Evolutionary conservation across 2,329 filamentous ascomycete genomes (phyloP), one percentile per base, ranked within the genome.

Genomic region (Shiraia bambusicola): DNA sequence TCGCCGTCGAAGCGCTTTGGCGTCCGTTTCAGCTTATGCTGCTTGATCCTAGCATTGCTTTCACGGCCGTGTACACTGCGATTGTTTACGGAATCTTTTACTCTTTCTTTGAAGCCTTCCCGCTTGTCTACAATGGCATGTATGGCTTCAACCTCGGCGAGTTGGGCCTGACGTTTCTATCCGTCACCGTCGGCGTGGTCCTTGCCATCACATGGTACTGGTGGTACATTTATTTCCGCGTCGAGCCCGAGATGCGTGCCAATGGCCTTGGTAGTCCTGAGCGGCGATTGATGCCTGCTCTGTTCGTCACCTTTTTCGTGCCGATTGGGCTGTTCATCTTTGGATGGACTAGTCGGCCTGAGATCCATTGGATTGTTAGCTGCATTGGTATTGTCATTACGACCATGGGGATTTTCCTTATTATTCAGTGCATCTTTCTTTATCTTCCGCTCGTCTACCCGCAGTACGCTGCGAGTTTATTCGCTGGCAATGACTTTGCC

Each of bases 21-120:
- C 14, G 84, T 86, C 90, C 89, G 1, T 87, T 95, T 70, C 86
- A 93, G 71, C 82, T 95, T 7, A 80, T 95, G 30, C 88, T 93
- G 59, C 72, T 81, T 45, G 89, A 95, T 69, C 82, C 88, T 17
- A 93, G 94, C 61, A 88, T 95, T 38, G 80, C 94, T 46, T 81
- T 93, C 59, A 85, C 94, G 49, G 83, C 84, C 1, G 56, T 94
- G 2, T 95, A 94, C 74, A 93, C 92, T 80, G 86, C 83, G 1
- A 84, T 93, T 2, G 77, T 92, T 16, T 88, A 88, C 67, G 84
- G 83, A 7, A 75, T 87, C 4, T 75, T 86, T 33, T 87, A 87
- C 75, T 85, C 86, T 78, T 87, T 87, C 74, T 87, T 87, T 72
- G 76, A 87, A 44, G 83, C 83, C 8, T 73, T 69, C 49, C 77